Conservation (phyloP, 139 green algal genomes). For the Closterium sp. region DNA sequence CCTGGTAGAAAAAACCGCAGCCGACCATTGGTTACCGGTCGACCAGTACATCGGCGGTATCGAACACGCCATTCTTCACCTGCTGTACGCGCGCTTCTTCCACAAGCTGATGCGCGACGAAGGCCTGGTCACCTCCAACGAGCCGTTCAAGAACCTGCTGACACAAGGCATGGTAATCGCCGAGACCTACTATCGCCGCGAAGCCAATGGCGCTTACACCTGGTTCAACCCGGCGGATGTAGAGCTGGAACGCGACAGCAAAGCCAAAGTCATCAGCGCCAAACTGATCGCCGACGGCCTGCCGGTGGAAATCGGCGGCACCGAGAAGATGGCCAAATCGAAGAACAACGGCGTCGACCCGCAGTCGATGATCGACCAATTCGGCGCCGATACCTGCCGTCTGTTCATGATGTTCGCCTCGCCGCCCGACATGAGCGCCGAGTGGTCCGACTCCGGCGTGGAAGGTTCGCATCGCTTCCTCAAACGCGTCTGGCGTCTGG, state of each 20-base stretch:
- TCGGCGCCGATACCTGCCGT: constrained; percentile 89
- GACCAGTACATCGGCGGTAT: constrained; percentile 96
- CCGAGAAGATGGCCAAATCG: constrained; percentile 95
- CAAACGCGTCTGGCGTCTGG: constrained; percentile 74
- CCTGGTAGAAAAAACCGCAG: constrained; percentile 71
- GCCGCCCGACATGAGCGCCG: constrained; percentile 64
- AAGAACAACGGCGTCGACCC: constrained; percentile 96
- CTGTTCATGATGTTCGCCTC: constrained; percentile 99
- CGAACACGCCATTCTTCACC: constrained; percentile 94
- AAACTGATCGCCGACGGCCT: constrained; percentile 55
- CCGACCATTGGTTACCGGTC: constrained; percentile 87
- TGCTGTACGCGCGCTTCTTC: constrained; percentile 96
- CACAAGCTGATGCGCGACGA: constrained; percentile 95
- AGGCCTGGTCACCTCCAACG: constrained; percentile 80
- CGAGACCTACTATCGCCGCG: neutral
- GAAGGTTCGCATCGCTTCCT: constrained; percentile 95
- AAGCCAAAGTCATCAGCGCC: neutral
- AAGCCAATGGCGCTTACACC: neutral
- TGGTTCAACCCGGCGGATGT: no score
- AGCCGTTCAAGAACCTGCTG: constrained; percentile 90
- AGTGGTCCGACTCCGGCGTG: constrained; percentile 63
- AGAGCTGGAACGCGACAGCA: no score
- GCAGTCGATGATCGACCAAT: constrained; percentile 82
- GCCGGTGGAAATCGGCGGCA: constrained; percentile 64
- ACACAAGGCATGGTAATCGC: constrained; percentile 92